Conservation (phyloP, 73 alveolate species). For the Tetrahymena borealis region DNA sequence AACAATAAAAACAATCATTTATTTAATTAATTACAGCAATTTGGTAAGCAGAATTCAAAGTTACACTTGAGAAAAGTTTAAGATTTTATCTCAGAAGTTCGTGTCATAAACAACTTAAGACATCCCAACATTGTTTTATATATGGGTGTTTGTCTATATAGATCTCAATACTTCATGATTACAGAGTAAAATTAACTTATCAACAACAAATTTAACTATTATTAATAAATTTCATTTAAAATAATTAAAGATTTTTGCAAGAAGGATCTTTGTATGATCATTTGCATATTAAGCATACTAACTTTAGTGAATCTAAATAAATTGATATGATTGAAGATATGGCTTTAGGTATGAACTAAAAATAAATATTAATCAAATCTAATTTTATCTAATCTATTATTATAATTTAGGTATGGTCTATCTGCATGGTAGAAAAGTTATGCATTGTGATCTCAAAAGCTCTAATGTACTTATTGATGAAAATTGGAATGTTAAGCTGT, state of each 20-base stretch:
- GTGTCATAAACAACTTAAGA: constrained; percentile 77
- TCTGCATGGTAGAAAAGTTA: constrained; percentile 80
- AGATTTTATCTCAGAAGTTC: constrained; percentile 85
- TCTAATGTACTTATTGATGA: constrained; percentile 81
- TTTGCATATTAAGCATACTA: constrained; percentile 51
- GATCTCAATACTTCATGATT: constrained; percentile 77
- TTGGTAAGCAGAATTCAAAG: constrained; percentile 56
- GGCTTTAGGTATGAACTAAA: constrained; percentile 59
- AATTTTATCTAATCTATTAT: background rate
- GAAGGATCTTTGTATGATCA: constrained; percentile 69
- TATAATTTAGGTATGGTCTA: constrained; percentile 59
- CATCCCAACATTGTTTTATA: constrained; percentile 90
- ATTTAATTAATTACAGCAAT: background rate
- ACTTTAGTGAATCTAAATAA: constrained; percentile 53
- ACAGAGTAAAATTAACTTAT: constrained; percentile 72
- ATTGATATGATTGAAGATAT: constrained; percentile 82
- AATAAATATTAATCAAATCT: background rate
- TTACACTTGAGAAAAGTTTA: constrained; percentile 34
- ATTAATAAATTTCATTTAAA: background rate
- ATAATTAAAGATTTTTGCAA: background rate
- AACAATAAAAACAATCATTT: background rate
- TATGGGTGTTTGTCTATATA: constrained; percentile 82
- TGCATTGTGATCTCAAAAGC: constrained; percentile 91
- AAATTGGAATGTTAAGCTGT: constrained; percentile 84
- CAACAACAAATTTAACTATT: background rate